Percentiles rank a stretch among this genome's conserved stretches.
Evolutionary conservation across 805 yeast species (phyloP).

Genomic region (Torulaspora indica): DNA sequence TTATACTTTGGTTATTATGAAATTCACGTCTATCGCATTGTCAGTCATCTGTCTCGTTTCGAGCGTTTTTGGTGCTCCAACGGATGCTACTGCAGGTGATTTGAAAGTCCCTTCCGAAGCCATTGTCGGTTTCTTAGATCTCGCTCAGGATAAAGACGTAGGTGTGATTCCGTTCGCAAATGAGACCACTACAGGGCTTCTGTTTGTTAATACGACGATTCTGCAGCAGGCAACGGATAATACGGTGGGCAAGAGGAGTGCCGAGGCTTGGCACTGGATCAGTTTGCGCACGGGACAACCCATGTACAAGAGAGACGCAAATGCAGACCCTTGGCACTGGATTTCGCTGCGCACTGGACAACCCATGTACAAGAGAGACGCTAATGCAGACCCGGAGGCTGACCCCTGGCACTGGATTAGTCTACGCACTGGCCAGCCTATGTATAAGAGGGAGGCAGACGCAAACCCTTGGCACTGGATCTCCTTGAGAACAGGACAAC

Average conservation of each 20-base stretch:
- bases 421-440: slow-evolving; percentile 26
- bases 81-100: slow-evolving; percentile 13
- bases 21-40: not conserved
- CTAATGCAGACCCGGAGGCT: slow-evolving; percentile 22
- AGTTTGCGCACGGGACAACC: slow-evolving; percentile 26
- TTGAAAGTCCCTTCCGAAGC: slow-evolving; percentile 32
- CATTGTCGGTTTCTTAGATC: slow-evolving; percentile 30
- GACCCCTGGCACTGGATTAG: slow-evolving; percentile 27
- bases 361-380: slow-evolving; percentile 28
- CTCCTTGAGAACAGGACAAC: slow-evolving; percentile 23
- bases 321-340: slow-evolving; percentile 27
- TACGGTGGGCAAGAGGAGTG: slow-evolving; percentile 22
- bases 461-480: slow-evolving; percentile 26
- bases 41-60: slow-evolving; percentile 1
- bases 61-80: slow-evolving; percentile 20
- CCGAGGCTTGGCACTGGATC: slow-evolving; percentile 33
- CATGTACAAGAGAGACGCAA: slow-evolving; percentile 33
- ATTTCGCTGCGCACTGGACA: slow-evolving; percentile 22
- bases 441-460: slow-evolving; percentile 29
- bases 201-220: slow-evolving; percentile 34
- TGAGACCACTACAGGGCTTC: slow-evolving; percentile 28
- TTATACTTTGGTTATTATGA: not conserved
- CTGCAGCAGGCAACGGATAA: slow-evolving; percentile 11
- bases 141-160: slow-evolving; percentile 28
- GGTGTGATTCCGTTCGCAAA: slow-evolving; percentile 31